phyloP scores from a whole-genome alignment of 306 rosid species.

The Malus fusca region DNA sequence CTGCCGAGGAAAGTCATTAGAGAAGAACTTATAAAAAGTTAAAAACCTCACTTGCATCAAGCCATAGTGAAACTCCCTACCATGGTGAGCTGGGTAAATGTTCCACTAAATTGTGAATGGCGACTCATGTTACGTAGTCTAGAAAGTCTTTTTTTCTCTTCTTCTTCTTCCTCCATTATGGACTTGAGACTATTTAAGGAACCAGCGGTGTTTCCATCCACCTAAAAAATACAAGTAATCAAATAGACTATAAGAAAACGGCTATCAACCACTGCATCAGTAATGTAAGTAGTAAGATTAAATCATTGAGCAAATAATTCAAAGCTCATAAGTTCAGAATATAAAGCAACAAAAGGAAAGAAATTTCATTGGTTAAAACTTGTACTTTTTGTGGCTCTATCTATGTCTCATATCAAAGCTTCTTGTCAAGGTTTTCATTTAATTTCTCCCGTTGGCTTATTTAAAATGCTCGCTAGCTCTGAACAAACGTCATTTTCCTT shows the following conservation, averaged over 20 bases:
- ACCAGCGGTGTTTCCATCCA: conserved; percentile 34
- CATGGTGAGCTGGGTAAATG: conserved; percentile 68
- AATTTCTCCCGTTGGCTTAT: background rate
- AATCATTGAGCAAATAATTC: background rate
- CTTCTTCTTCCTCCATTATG: conserved; percentile 73
- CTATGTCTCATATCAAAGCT: background rate
- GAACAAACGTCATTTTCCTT: background rate
- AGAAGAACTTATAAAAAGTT: conserved; percentile 2
- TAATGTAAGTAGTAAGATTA: background rate
- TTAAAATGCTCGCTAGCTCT: conserved; percentile 7
- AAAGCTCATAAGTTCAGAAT: background rate
- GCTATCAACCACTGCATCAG: conserved; percentile 9
- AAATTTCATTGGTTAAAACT: background rate
- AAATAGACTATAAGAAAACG: background rate
- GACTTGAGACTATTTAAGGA: conserved; percentile 65
- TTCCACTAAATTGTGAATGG: conserved; percentile 79
- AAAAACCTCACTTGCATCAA: conserved; percentile 5
- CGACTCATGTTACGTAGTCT: conserved; percentile 43
- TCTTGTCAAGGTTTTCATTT: background rate
- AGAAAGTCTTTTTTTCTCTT: conserved; percentile 45
- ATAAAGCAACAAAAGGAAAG: background rate
- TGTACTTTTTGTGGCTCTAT: background rate
- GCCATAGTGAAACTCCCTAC: conserved; percentile 34
- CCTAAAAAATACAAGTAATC: conserved; percentile 31
- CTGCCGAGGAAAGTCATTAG: conserved; percentile 38